Percentiles rank a stretch among this genome's conserved stretches.
These are phyloP conservation scores for Trypethelium eluteriae DNA, from an alignment of 495 filamentous ascomycete genomes.

Conservation along the genomic window DNA sequence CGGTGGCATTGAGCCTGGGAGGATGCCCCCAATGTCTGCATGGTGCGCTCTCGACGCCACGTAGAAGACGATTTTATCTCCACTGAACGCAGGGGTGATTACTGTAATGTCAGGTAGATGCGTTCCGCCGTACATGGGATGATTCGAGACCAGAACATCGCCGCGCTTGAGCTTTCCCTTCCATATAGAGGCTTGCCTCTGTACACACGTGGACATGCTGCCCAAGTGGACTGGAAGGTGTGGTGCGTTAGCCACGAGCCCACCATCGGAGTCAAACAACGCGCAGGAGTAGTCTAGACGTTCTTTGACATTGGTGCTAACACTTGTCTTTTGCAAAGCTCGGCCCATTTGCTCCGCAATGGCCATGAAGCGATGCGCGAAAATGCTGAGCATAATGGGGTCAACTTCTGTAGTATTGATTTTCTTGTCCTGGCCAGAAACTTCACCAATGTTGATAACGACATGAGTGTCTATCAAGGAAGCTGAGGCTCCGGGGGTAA, in stretches of 20 bases:
- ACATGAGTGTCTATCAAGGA: slow-evolving; percentile 68
- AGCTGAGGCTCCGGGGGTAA: slow-evolving; percentile 70
- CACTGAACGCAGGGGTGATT: slow-evolving; percentile 82
- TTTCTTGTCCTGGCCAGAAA: slow-evolving; percentile 46
- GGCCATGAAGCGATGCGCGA: slow-evolving; percentile 96
- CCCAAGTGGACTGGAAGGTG: slow-evolving; percentile 92
- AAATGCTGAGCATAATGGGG: slow-evolving; percentile 91
- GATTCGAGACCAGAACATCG: slow-evolving; percentile 92
- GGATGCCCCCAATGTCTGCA: slow-evolving; percentile 92
- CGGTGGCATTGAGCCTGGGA: slow-evolving; percentile 94
- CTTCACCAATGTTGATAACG: slow-evolving; percentile 60
- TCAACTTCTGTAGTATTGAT: slow-evolving; percentile 51
- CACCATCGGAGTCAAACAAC: slow-evolving; percentile 84
- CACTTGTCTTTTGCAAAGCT: slow-evolving; percentile 91
- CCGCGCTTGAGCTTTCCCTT: slow-evolving; percentile 77
- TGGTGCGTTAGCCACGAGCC: slow-evolving; percentile 88
- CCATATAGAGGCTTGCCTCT: slow-evolving; percentile 91
- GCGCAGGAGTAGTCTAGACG: slow-evolving; percentile 95
- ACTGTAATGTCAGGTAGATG: slow-evolving; percentile 91
- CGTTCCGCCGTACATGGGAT: slow-evolving; percentile 87
- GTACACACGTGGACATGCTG: slow-evolving; percentile 90
- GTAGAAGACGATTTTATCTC: slow-evolving; percentile 88
- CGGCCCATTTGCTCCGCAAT: slow-evolving; percentile 98
- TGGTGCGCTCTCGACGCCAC: slow-evolving; percentile 93
- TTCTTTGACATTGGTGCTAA: slow-evolving; percentile 97